Evolutionary conservation across 371 early-diverging fungal genomes (phyloP), one percentile per base, ranked within the genome.

Genomic region (Neoconidiobolus thromboides): DNA sequence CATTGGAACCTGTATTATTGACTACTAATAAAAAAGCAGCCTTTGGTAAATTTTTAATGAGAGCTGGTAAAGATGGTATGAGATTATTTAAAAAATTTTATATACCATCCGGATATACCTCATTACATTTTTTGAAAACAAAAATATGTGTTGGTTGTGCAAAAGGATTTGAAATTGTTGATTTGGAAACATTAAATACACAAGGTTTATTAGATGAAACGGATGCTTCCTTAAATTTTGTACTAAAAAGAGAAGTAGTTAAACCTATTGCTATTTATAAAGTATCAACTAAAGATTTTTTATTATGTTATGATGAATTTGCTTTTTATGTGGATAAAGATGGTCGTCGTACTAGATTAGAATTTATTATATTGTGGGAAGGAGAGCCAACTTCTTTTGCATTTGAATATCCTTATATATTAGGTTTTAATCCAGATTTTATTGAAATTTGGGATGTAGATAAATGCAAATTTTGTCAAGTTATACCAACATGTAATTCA

Each of bases 81-180:
- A 77, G 81, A 62, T 55, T 76, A 12, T 80, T 79, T 65, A 81
- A 87, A 75, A 89, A 89, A 67, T 89, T 91, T 63, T 95, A 93
- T 66, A 82, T 95, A 63, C 89, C 91, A 10, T 76, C 86, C 6
- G 89, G 87, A 66, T 77, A 86, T 2, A 75, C 74, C 36, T 82
- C 85, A 7, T 70, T 93, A 43, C 85, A 89, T 65, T 85, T 87
- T 58, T 64, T 93, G 63, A 81, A 81, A 40, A 81, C 86, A 37
- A 86, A 82, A 40, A 70, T 95, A 12, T 85, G 85, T 57, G 85
- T 93, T 4, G 91, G 89, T 6, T 91, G 92, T 68, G 72, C 75
- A 37, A 83, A 84, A 61, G 96, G 96, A 0, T 93, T 93, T 68
- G 96, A 95, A 67, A 73, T 95, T 51, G 85, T 95, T 37, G 89